Evolutionary conservation across 805 yeast species (phyloP).

Genomic region (Monosporozyma unispora): DNA sequence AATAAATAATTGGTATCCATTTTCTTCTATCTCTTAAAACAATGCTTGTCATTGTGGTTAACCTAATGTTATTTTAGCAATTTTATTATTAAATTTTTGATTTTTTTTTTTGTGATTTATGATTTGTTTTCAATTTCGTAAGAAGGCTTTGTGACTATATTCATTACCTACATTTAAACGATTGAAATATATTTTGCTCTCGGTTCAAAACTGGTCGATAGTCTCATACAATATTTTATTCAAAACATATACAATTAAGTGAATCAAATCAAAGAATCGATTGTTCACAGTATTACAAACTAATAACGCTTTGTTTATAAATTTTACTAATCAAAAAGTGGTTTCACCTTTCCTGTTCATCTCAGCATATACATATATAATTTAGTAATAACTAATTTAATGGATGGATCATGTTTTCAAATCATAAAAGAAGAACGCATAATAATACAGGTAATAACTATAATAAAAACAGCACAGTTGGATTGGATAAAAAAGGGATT

Average conservation of each 20-base stretch:
- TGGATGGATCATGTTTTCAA: constrained; percentile 3
- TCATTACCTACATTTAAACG: neutral
- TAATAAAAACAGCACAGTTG: neutral
- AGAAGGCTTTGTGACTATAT: neutral
- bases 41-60: too few species aligned
- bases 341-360: neutral
- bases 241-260: neutral
- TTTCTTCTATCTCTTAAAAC: too few species aligned
- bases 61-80: too few species aligned
- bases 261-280: neutral
- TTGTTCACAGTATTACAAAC: neutral
- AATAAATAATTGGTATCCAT: too few species aligned
- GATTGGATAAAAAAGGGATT: constrained; percentile 13
- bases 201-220: neutral
- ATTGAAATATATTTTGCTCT: neutral
- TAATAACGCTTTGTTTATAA: neutral
- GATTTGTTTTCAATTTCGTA: neutral
- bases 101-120: neutral
- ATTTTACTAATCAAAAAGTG: neutral
- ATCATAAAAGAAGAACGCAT: neutral
- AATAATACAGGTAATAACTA: neutral
- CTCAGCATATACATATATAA: neutral
- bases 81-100: too few species aligned
- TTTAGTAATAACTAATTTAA: neutral
- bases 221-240: neutral